phyloP scores from a whole-genome alignment of 306 rosid species.

The Acacia melanoxylon region DNA sequence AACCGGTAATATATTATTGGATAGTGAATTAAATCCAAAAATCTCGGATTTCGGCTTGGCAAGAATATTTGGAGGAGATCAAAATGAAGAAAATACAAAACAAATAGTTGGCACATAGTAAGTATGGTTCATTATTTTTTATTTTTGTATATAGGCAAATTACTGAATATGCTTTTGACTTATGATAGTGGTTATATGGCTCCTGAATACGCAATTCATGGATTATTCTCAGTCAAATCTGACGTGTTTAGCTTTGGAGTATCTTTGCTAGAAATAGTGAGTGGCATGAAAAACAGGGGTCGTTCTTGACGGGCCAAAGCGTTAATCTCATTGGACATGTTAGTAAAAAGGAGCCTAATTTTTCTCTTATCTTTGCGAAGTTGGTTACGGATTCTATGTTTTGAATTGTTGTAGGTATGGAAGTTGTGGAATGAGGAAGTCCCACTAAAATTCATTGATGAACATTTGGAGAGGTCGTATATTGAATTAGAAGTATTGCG shows the following conservation, averaged over 20 bases:
- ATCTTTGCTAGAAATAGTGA: conserved; percentile 20
- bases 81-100: not conserved
- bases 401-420: conserved; percentile 34
- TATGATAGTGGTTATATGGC: not conserved
- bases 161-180: not conserved
- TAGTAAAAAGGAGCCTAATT: not conserved
- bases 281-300: conserved; percentile 14
- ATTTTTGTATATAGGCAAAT: not conserved
- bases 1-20: not conserved
- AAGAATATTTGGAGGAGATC: not conserved
- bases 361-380: not conserved
- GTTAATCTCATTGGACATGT: conserved; percentile 24
- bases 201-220: not conserved
- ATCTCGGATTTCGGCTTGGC: not conserved
- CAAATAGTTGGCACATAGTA: conserved; percentile 20
- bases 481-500: conserved; percentile 22
- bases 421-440: conserved; percentile 28
- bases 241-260: conserved; percentile 23
- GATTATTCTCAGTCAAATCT: not conserved
- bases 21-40: not conserved
- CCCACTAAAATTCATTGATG: conserved; percentile 19
- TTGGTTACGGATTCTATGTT: not conserved
- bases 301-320: not conserved
- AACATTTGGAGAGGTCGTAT: not conserved
- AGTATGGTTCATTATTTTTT: not conserved